Evolutionary conservation across 345 rosid genomes (phyloP).

Genomic region (Lumnitzera racemosa): DNA sequence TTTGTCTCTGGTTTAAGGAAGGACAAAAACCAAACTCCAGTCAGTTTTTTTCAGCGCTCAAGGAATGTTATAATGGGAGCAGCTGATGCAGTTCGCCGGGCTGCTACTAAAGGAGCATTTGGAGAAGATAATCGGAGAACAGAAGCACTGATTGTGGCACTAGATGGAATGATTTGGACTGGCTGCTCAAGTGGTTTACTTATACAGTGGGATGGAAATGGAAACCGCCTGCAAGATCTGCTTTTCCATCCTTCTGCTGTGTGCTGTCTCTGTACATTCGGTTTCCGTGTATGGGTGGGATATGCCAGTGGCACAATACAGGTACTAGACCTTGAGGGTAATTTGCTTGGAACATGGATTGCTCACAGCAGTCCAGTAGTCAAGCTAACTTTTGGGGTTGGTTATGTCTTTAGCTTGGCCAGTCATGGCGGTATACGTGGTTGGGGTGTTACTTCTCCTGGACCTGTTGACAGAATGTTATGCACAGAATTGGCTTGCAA

Average conservation of each 20-base stretch:
- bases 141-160: slow-evolving; percentile 52
- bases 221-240: slow-evolving; percentile 66
- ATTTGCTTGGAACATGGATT: slow-evolving; percentile 64
- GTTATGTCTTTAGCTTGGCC: slow-evolving; percentile 73
- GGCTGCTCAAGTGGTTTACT: slow-evolving; percentile 75
- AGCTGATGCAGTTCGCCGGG: slow-evolving; percentile 95
- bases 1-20: slow-evolving; percentile 42
- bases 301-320: slow-evolving; percentile 78
- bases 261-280: slow-evolving; percentile 73
- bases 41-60: slow-evolving; percentile 86
- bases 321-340: slow-evolving; percentile 75
- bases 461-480: slow-evolving; percentile 58
- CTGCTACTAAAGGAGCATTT: slow-evolving; percentile 75
- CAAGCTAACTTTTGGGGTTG: slow-evolving; percentile 64
- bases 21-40: slow-evolving; percentile 62
- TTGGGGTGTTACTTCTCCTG: slow-evolving; percentile 84
- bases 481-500: slow-evolving; percentile 50
- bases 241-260: slow-evolving; percentile 54
- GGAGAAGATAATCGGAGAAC: slow-evolving; percentile 77
- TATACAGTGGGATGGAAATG: slow-evolving; percentile 83
- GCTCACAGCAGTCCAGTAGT: slow-evolving; percentile 72
- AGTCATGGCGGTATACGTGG: slow-evolving; percentile 91
- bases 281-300: slow-evolving; percentile 70
- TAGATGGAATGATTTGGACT: slow-evolving; percentile 78
- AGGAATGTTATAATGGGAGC: slow-evolving; percentile 93